phyloP scores from a whole-genome alignment of 495 filamentous ascomycete genomes.

The Penicillium mononematosum region DNA sequence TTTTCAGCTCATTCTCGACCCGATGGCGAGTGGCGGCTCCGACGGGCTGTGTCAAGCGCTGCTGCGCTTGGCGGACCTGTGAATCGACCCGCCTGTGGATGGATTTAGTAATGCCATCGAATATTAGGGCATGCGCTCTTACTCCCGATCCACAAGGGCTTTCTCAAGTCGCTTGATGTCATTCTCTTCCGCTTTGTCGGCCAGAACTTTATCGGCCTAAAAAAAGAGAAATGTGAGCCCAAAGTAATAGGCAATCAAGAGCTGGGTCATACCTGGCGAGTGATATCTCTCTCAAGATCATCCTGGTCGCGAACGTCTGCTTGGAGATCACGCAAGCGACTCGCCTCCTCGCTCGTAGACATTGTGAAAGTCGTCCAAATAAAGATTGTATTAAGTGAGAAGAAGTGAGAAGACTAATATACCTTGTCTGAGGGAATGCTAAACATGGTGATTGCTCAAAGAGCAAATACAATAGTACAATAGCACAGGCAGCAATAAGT shows the following conservation, averaged over 20 bases:
- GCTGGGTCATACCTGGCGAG: slow-evolving; percentile 42
- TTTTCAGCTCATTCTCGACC: slow-evolving; percentile 60
- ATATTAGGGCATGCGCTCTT: slow-evolving; percentile 10
- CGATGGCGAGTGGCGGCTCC: slow-evolving; percentile 48
- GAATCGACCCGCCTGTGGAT: slow-evolving; percentile 42
- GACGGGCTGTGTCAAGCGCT: slow-evolving; percentile 49
- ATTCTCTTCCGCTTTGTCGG: slow-evolving; percentile 80
- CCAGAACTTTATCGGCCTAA: slow-evolving; percentile 74
- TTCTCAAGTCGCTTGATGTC: slow-evolving; percentile 86
- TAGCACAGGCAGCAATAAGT: slow-evolving; percentile 8
- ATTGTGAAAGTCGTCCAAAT: slow-evolving; percentile 5
- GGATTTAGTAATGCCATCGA: slow-evolving; percentile 13
- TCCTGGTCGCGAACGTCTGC: slow-evolving; percentile 79
- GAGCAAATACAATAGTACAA: slow-evolving; percentile 2
- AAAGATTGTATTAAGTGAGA: slow-evolving; percentile 5
- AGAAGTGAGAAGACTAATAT: slow-evolving; percentile 13
- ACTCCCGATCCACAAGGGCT: slow-evolving; percentile 60
- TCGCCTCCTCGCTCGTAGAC: slow-evolving; percentile 48
- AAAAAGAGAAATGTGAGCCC: slow-evolving; percentile 10
- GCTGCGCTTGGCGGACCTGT: slow-evolving; percentile 49
- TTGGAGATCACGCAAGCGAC: slow-evolving; percentile 64
- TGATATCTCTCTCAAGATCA: slow-evolving; percentile 76
- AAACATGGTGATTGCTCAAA: slow-evolving; percentile 12
- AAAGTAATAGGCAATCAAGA: background rate
- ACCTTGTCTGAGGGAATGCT: background rate